Evolutionary conservation across 2,329 filamentous ascomycete species (phyloP).

Genomic region (Aspergillus aculeatinus): DNA sequence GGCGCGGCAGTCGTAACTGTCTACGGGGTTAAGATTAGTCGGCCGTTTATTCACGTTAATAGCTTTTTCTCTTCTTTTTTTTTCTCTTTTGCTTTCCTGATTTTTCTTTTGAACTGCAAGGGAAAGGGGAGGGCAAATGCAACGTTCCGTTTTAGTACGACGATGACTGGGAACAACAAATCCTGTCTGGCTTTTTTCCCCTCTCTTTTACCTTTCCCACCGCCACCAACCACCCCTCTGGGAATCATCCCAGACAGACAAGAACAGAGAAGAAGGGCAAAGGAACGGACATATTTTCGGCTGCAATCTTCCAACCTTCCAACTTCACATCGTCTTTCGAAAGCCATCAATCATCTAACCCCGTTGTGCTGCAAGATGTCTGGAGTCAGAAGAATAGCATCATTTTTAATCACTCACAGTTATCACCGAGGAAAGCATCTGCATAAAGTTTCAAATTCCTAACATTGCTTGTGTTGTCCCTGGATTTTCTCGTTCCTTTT

Average conservation of each 20-base stretch:
- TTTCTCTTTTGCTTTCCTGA: constrained; percentile 40
- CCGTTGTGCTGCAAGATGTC: constrained; percentile 22
- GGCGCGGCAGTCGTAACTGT: constrained; percentile 36
- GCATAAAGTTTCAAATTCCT: constrained; percentile 25
- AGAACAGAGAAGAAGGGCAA: not conserved
- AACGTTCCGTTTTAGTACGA: constrained; percentile 26
- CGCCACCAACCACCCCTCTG: not conserved
- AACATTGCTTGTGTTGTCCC: constrained; percentile 14
- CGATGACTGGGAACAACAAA: constrained; percentile 27
- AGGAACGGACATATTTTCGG: constrained; percentile 14
- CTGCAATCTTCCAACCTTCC: constrained; percentile 22
- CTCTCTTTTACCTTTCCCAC: constrained; percentile 12
- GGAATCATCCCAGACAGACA: not conserved
- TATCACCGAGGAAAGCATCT: constrained; percentile 24
- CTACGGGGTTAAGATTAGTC: constrained; percentile 40
- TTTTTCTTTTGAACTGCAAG: constrained; percentile 15
- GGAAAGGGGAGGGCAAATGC: constrained; percentile 30
- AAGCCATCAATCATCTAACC: constrained; percentile 19
- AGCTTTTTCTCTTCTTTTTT: constrained; percentile 36
- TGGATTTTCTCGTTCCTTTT: constrained; percentile 21
- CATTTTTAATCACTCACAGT: constrained; percentile 33
- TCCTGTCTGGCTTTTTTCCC: constrained; percentile 16
- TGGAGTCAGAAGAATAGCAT: constrained; percentile 32
- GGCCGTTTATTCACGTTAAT: constrained; percentile 44
- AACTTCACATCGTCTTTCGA: constrained; percentile 13